Conservation (phyloP, 805 yeast species). For the Barnettozyma vustinii region DNA sequence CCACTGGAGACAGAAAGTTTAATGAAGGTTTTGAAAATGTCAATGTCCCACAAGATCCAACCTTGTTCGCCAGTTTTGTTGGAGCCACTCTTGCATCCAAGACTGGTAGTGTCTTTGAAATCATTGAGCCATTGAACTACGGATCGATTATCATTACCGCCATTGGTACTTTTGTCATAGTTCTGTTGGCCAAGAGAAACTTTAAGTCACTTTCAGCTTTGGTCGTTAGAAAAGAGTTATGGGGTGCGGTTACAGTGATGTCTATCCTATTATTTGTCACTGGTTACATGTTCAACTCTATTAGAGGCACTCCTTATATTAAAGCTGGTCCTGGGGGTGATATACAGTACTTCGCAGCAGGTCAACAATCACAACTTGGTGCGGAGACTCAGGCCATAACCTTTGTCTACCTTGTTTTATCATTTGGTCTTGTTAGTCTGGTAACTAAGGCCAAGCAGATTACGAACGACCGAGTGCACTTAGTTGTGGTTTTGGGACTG, state of each 20-base stretch:
- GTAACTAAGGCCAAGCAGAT: constrained; percentile 51
- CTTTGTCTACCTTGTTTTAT: constrained; percentile 62
- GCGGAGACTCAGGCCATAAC: constrained; percentile 87
- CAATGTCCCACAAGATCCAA: constrained; percentile 26
- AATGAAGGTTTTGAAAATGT: constrained; percentile 25
- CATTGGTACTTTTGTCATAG: constrained; percentile 29
- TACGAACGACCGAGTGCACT: constrained; percentile 39
- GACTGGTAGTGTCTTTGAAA: constrained; percentile 18
- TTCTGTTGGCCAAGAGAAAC: constrained; percentile 27
- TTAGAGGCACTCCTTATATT: constrained; percentile 59
- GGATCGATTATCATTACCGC: constrained; percentile 29
- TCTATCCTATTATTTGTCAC: constrained; percentile 65
- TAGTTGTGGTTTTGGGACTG: constrained; percentile 42
- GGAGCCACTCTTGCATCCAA: constrained; percentile 24
- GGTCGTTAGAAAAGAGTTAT: constrained; percentile 48
- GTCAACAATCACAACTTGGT: constrained; percentile 75
- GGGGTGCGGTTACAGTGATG: constrained; percentile 69
- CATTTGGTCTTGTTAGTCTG: constrained; percentile 54
- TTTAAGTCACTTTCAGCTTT: constrained; percentile 33
- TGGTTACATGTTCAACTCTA: constrained; percentile 92
- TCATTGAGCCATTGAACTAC: constrained; percentile 35
- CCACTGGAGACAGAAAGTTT: constrained; percentile 36
- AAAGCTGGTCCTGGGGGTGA: constrained; percentile 35
- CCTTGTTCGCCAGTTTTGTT: constrained; percentile 29
- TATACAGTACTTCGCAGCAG: constrained; percentile 42